Evolutionary conservation across 1,139 yeast species (phyloP).

Genomic region (Suhomyces wounanorum): DNA sequence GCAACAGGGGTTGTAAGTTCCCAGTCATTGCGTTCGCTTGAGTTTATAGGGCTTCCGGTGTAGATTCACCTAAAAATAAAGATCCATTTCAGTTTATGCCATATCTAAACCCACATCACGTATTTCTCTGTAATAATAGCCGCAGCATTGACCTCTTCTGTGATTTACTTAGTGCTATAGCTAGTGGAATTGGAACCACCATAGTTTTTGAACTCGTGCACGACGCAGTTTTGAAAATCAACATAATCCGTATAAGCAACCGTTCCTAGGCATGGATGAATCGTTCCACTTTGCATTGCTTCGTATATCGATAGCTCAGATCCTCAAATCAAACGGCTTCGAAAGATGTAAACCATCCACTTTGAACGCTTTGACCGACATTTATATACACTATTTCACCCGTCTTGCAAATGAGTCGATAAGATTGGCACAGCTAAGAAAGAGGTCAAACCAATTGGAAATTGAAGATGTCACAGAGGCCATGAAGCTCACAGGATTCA

Average conservation of each 20-base stretch:
- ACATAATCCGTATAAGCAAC: constrained; percentile 1
- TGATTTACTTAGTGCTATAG: too few species aligned
- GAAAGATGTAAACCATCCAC: constrained; percentile 30
- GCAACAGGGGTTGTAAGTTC: constrained; percentile 64
- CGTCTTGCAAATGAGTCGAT: constrained; percentile 15
- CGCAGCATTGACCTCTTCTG: too few species aligned
- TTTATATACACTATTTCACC: constrained; percentile 25
- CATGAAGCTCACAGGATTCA: constrained; percentile 21
- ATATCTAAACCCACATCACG: too few species aligned
- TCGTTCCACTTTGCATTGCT: constrained; percentile 27
- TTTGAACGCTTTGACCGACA: constrained; percentile 24
- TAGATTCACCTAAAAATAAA: neutral
- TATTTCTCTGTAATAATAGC: too few species aligned
- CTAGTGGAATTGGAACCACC: neutral
- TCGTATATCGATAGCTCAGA: constrained; percentile 27
- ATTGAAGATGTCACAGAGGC: constrained; percentile 24
- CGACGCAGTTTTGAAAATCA: constrained; percentile 9
- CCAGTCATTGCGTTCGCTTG: neutral
- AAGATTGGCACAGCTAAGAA: constrained; percentile 22
- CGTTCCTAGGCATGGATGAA: constrained; percentile 21
- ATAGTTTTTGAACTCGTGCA: constrained; percentile 1
- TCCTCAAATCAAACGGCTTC: constrained; percentile 28
- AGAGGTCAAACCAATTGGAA: constrained; percentile 18
- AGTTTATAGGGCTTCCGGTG: neutral
- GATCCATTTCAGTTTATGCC: neutral